phyloP scores from a whole-genome alignment of 768 basidiomycete species.

The Dacryopinax primogenitus region DNA sequence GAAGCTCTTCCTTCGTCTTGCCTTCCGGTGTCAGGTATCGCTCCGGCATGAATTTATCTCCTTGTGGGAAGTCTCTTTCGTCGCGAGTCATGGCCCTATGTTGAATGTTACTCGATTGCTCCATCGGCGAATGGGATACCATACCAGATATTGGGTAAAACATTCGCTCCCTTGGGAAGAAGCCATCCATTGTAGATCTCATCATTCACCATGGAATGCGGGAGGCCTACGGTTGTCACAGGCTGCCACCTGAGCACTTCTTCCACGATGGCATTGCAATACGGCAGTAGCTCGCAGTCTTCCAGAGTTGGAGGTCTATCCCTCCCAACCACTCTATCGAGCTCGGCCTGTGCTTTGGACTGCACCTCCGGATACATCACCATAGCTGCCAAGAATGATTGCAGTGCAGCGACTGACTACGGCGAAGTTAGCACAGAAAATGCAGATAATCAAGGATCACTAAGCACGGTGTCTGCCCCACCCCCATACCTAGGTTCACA shows the following conservation, averaged over 20 bases:
- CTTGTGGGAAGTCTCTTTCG: background rate
- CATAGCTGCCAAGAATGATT: conserved; percentile 21
- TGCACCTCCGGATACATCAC: conserved; percentile 20
- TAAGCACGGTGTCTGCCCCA: background rate
- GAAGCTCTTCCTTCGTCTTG: background rate
- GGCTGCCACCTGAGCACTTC: background rate
- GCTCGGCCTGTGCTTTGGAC: conserved; percentile 20
- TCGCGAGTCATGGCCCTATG: background rate
- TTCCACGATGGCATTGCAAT: background rate
- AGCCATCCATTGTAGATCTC: conserved; percentile 22
- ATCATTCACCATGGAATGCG: conserved; percentile 19
- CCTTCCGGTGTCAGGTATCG: background rate
- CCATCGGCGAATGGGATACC: conserved; percentile 20
- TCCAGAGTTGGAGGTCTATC: conserved; percentile 17
- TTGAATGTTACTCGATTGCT: conserved; percentile 3
- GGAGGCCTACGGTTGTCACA: conserved; percentile 2
- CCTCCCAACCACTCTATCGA: conserved; percentile 19
- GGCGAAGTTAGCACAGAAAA: background rate
- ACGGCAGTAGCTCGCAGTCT: background rate
- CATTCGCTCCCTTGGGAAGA: conserved; percentile 21
- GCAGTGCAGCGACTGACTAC: conserved; percentile 12
- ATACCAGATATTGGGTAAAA: conserved; percentile 24
- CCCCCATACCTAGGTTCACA: background rate
- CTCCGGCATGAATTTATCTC: background rate
- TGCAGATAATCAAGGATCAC: background rate